Conservation (phyloP, 768 basidiomycete genomes). For the Pleurotus cornucopiae region DNA sequence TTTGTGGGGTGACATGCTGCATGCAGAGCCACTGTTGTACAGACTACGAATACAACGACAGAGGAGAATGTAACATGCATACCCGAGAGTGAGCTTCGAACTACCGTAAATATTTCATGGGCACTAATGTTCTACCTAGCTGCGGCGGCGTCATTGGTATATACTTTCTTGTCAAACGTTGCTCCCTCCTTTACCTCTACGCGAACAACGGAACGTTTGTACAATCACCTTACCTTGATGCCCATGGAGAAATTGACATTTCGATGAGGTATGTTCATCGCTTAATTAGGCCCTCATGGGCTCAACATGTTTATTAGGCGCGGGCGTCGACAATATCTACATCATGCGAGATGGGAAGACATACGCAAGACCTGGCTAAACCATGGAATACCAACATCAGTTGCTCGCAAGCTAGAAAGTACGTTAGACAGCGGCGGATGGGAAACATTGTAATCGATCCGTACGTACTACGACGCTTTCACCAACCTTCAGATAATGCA, state of each 20-base stretch:
- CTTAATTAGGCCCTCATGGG: neutral
- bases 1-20: constrained; percentile 86
- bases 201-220: constrained; percentile 86
- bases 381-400: constrained; percentile 85
- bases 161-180: constrained; percentile 90
- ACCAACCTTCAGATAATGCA: no score
- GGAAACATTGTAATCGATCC: constrained; percentile 63
- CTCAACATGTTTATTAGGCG: constrained; percentile 43
- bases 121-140: constrained; percentile 33
- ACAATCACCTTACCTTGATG: constrained; percentile 87
- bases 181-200: constrained; percentile 85
- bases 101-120: no score
- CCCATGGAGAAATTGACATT: constrained; percentile 90
- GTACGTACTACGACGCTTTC: neutral
- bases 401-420: constrained; percentile 86
- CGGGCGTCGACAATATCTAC: constrained; percentile 84
- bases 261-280: constrained; percentile 75
- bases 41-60: constrained; percentile 55
- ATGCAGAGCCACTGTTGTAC: constrained; percentile 91
- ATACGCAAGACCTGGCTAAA: constrained; percentile 86
- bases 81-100: constrained; percentile 74
- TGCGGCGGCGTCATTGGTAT: constrained; percentile 88
- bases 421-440: constrained; percentile 90
- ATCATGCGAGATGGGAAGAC: constrained; percentile 86
- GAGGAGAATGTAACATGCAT: constrained; percentile 96